Evolutionary conservation across 192 early-diverging fungal genomes (phyloP).

Genomic region (Chytriomyces hyalinus): DNA sequence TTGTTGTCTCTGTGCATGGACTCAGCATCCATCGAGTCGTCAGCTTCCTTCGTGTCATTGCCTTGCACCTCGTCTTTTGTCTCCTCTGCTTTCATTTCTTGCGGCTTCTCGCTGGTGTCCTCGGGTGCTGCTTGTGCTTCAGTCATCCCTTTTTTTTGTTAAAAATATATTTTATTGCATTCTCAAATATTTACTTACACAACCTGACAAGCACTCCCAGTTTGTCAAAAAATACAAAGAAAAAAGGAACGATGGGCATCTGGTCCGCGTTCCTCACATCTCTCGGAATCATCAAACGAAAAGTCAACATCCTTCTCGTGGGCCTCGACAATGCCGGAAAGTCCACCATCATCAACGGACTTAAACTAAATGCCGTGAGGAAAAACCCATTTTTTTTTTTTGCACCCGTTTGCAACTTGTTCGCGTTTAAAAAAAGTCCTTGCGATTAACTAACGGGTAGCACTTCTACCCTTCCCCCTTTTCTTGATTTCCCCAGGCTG

Average conservation of each 20-base stretch:
- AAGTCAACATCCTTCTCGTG: constrained; percentile 39
- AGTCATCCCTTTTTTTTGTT: background rate
- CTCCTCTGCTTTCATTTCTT: background rate
- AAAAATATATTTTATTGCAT: background rate
- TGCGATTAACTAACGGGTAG: background rate
- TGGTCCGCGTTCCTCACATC: constrained; percentile 32
- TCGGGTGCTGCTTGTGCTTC: too few relatives aligned
- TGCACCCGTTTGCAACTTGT: background rate
- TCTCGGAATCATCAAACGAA: constrained; percentile 33
- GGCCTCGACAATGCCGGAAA: constrained; percentile 56
- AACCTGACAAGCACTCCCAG: background rate
- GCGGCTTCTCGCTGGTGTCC: too few relatives aligned
- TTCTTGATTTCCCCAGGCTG: constrained; percentile 6
- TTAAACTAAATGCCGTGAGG: constrained; percentile 37
- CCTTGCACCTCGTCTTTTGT: background rate
- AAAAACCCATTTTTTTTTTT: background rate
- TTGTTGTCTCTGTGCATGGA: background rate
- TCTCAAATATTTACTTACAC: background rate
- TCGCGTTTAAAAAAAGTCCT: background rate
- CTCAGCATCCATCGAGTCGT: background rate
- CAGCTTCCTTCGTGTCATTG: background rate
- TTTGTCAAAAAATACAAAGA: background rate
- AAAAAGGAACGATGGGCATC: constrained; percentile 7
- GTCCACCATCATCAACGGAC: constrained; percentile 44
- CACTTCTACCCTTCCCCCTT: background rate